These are phyloP conservation scores for Lentinula detonsa DNA, from an alignment of 768 basidiomycete genomes.

Conservation along the genomic window DNA sequence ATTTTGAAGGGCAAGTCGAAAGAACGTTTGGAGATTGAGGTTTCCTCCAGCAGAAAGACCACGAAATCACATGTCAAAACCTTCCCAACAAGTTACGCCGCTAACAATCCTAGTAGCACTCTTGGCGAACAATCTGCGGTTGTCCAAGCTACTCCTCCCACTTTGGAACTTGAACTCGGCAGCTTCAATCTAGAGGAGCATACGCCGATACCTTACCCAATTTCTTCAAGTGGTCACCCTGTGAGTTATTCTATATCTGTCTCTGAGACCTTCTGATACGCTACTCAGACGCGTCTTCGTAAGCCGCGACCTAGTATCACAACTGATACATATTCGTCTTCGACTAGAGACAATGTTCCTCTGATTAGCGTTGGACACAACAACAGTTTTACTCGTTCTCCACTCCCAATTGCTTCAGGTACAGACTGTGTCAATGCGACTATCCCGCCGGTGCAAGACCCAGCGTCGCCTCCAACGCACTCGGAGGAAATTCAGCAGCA, in stretches of 20 bases:
- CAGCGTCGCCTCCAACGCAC: constrained; percentile 3
- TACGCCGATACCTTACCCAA: not conserved
- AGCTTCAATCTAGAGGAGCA: not conserved
- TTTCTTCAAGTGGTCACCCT: not conserved
- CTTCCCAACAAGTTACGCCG: not conserved
- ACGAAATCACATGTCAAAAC: not conserved
- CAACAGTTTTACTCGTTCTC: not conserved
- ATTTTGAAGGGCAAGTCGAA: constrained; percentile 14
- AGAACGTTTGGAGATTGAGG: not conserved
- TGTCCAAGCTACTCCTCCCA: not conserved
- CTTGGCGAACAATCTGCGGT: not conserved
- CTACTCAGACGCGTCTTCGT: constrained; percentile 7
- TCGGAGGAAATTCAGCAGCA: not conserved
- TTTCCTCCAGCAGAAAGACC: not conserved
- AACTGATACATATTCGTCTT: constrained; percentile 11
- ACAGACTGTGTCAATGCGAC: not conserved
- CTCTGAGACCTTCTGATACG: not conserved
- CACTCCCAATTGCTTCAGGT: too few species aligned
- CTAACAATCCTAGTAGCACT: not conserved
- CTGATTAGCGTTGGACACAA: not conserved
- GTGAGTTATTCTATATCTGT: not conserved
- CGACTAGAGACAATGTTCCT: not conserved
- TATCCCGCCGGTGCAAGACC: constrained; percentile 12
- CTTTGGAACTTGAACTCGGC: not conserved
- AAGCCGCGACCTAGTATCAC: constrained; percentile 14